These are phyloP conservation scores for Sextonia rubra DNA, from an alignment of 164 flowering plant genomes.

Conservation along the genomic window DNA sequence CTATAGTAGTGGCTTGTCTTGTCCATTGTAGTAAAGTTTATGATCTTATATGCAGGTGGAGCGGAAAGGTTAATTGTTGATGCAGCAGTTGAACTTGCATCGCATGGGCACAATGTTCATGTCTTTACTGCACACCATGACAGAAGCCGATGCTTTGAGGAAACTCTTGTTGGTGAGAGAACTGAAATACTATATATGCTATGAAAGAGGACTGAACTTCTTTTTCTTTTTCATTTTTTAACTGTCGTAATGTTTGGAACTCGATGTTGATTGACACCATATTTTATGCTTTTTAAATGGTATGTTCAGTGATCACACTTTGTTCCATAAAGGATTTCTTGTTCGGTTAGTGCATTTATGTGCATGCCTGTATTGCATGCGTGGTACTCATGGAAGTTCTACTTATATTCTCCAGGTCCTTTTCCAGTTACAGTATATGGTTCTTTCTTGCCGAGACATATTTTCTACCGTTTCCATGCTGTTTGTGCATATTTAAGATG, in stretches of 20 bases:
- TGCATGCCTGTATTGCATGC: too few species aligned
- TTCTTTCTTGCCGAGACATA: conserved; percentile 82
- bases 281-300: too few species aligned
- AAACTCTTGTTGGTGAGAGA: conserved; percentile 67
- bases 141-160: conserved; percentile 84
- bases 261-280: too few species aligned
- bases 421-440: conserved; percentile 93
- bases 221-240: too few species aligned
- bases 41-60: conserved; percentile 56
- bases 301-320: too few species aligned
- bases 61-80: conserved; percentile 95
- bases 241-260: too few species aligned
- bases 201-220: too few species aligned
- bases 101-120: conserved; percentile 80
- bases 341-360: too few species aligned
- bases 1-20: neutral
- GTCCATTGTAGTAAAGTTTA: neutral
- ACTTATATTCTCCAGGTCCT: conserved; percentile 42
- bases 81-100: conserved; percentile 79
- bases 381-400: neutral
- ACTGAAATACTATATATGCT: neutral
- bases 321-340: too few species aligned
- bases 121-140: conserved; percentile 91
- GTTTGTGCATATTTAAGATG: conserved; percentile 89
- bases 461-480: conserved; percentile 88